A percentile compares a stretch with the other conserved stretches of the same genome.
Evolutionary conservation across 2,329 filamentous ascomycete genomes (phyloP).

Genomic region (Apiospora hydei): DNA sequence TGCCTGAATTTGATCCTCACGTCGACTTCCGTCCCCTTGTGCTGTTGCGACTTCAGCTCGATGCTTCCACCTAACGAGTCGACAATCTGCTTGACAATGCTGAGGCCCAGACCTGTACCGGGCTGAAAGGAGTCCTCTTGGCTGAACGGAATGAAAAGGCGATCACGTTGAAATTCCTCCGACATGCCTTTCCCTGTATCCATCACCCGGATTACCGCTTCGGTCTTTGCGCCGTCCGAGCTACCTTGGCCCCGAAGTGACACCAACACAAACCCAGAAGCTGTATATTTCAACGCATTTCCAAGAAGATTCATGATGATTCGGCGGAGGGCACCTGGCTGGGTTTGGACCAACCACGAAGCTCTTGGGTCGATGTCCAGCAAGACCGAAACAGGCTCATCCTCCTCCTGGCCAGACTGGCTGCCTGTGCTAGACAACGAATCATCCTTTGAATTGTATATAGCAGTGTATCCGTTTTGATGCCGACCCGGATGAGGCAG

Average conservation of each 20-base stretch:
- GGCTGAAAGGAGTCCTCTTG: slow-evolving; percentile 68
- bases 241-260: slow-evolving; percentile 31
- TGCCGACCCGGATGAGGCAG: slow-evolving; percentile 14
- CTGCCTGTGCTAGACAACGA: slow-evolving; percentile 26
- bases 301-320: slow-evolving; percentile 70
- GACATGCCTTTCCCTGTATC: slow-evolving; percentile 73
- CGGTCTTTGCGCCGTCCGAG: slow-evolving; percentile 32
- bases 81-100: slow-evolving; percentile 68
- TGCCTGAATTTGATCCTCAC: slow-evolving; percentile 52
- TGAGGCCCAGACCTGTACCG: slow-evolving; percentile 68
- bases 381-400: slow-evolving; percentile 52
- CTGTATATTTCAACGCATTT: slow-evolving; percentile 69
- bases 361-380: slow-evolving; percentile 55
- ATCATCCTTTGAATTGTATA: not conserved
- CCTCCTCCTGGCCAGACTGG: slow-evolving; percentile 29
- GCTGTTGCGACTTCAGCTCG: slow-evolving; percentile 59
- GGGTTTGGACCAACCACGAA: slow-evolving; percentile 60
- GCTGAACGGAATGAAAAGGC: slow-evolving; percentile 67
- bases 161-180: slow-evolving; percentile 64
- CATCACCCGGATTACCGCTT: slow-evolving; percentile 54
- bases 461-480: not conserved
- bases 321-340: slow-evolving; percentile 58
- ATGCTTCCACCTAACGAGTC: slow-evolving; percentile 66
- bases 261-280: slow-evolving; percentile 57
- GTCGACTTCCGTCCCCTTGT: slow-evolving; percentile 62